Evolutionary conservation across 202 grass and related monocot species (phyloP).

Genomic region (Panicum virgatum): DNA sequence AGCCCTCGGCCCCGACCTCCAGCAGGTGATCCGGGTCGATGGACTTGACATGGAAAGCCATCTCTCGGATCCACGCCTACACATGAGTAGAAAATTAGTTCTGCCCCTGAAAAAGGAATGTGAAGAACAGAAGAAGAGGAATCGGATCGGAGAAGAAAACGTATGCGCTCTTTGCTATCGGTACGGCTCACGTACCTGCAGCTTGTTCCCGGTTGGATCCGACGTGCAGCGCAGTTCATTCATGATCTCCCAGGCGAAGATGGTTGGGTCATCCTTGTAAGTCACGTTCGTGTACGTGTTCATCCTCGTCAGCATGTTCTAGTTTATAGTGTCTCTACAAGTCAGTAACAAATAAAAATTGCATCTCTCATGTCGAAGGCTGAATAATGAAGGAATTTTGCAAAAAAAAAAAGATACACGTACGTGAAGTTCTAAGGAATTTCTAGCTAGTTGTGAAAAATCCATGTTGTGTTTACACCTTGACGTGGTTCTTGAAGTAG

Average conservation of each 20-base stretch:
- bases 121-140: not conserved
- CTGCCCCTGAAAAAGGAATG: not conserved
- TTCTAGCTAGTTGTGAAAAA: too few relatives aligned
- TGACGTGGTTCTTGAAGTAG: conserved; percentile 61
- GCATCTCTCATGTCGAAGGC: too few relatives aligned
- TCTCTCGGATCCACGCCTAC: conserved; percentile 73
- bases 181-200: conserved; percentile 43
- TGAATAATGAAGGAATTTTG: too few relatives aligned
- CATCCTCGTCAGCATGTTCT: conserved; percentile 61
- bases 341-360: not conserved
- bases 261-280: conserved; percentile 79
- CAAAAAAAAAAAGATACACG: too few relatives aligned
- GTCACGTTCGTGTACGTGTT: conserved; percentile 59
- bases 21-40: conserved; percentile 64
- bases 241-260: conserved; percentile 81
- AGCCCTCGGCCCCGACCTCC: conserved; percentile 59
- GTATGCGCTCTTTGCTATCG: too few relatives aligned
- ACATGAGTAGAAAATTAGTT: not conserved
- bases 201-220: conserved; percentile 52
- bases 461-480: conserved; percentile 20
- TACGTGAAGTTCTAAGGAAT: too few relatives aligned
- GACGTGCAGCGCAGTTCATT: conserved; percentile 68
- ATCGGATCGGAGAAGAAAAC: not conserved
- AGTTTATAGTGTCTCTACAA: not conserved
- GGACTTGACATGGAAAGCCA: conserved; percentile 72